Conservation (phyloP, 805 yeast genomes). For the Pichia heedii region DNA sequence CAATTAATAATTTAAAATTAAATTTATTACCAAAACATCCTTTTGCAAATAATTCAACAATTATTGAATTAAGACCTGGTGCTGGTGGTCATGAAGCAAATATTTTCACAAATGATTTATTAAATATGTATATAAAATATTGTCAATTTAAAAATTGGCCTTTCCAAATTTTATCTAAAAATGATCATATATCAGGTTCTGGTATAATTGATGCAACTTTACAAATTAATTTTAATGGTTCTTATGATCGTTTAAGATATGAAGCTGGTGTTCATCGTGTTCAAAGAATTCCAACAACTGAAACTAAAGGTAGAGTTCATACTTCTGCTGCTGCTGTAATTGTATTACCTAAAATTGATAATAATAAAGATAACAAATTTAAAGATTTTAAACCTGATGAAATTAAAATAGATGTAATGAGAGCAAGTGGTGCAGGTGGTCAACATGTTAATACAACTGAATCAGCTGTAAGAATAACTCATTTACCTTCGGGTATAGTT, state of each 20-base stretch:
- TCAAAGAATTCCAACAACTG: conserved; percentile 89
- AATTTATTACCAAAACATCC: conserved; percentile 68
- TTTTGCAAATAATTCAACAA: conserved; percentile 66
- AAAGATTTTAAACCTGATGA: conserved; percentile 78
- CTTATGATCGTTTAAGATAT: conserved; percentile 62
- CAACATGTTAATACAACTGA: conserved; percentile 98
- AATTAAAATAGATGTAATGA: conserved; percentile 89
- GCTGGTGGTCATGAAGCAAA: conserved; percentile 94
- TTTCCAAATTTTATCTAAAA: conserved; percentile 46
- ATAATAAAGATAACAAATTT: conserved; percentile 30
- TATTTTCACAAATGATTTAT: conserved; percentile 71
- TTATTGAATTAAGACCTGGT: conserved; percentile 87
- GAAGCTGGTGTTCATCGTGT: conserved; percentile 97
- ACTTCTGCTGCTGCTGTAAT: conserved; percentile 96
- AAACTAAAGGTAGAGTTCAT: conserved; percentile 87
- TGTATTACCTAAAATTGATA: conserved; percentile 75
- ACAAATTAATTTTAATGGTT: conserved; percentile 63
- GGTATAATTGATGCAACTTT: conserved; percentile 75
- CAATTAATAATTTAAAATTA: conserved; percentile 40
- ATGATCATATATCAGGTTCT: conserved; percentile 47
- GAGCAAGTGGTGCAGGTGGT: conserved; percentile 96
- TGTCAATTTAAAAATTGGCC: conserved; percentile 64
- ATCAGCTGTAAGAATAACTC: conserved; percentile 90
- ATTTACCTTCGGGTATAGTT: conserved; percentile 81
- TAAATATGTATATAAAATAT: conserved; percentile 72